Percentiles rank a stretch among this genome's conserved stretches.
Conservation (phyloP, 2,329 filamentous ascomycete genomes). For the Fusarium euwallaceae region DNA sequence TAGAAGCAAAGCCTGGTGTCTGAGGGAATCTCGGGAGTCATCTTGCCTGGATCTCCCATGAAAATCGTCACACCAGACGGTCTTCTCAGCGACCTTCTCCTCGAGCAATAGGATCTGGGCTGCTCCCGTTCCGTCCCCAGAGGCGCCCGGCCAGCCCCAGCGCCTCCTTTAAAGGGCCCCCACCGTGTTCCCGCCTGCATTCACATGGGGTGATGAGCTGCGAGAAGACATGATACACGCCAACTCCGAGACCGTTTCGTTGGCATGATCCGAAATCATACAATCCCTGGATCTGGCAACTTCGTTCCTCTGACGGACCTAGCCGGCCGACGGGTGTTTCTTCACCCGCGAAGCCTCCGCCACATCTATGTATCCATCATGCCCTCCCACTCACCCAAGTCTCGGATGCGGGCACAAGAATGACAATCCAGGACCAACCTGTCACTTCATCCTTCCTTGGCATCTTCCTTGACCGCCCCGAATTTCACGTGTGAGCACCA, state of each 20-base stretch:
- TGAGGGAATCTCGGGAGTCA: neutral
- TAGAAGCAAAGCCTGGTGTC: neutral
- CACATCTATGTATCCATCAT: slow-evolving; percentile 10
- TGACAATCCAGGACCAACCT: neutral
- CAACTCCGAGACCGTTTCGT: slow-evolving; percentile 22
- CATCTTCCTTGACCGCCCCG: slow-evolving; percentile 19
- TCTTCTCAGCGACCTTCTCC: slow-evolving; percentile 19
- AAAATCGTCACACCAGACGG: slow-evolving; percentile 13
- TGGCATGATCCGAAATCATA: slow-evolving; percentile 39
- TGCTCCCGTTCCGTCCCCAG: slow-evolving; percentile 29
- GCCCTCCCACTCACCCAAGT: neutral
- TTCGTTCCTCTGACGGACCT: slow-evolving; percentile 6
- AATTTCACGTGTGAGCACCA: slow-evolving; percentile 25
- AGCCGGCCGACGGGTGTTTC: slow-evolving; percentile 5
- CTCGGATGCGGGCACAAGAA: neutral
- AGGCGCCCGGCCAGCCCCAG: slow-evolving; percentile 27
- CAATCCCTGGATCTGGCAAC: slow-evolving; percentile 15
- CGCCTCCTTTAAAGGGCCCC: slow-evolving; percentile 15
- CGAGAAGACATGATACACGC: slow-evolving; percentile 26
- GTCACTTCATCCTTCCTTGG: neutral
- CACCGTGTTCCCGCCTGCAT: slow-evolving; percentile 30
- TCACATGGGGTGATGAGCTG: slow-evolving; percentile 36
- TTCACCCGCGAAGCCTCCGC: slow-evolving; percentile 5
- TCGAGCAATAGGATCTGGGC: slow-evolving; percentile 25
- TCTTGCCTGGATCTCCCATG: neutral